These are phyloP conservation scores for Omphalotus olearius DNA, from an alignment of 1,284 basidiomycete genomes.

Conservation along the genomic window DNA sequence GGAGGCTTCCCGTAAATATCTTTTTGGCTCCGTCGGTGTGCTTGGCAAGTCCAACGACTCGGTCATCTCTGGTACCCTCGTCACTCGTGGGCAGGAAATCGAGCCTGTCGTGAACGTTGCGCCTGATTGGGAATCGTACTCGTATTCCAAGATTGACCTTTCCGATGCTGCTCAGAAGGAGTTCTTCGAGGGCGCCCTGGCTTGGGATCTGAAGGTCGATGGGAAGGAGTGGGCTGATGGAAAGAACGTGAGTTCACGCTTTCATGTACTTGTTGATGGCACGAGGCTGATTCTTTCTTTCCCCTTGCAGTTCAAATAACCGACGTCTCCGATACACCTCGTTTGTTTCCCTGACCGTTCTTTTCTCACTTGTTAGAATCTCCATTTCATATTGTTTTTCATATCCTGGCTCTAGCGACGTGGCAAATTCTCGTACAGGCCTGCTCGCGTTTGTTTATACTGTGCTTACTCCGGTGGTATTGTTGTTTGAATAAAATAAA, in stretches of 20 bases:
- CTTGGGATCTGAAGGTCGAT: conserved; percentile 85
- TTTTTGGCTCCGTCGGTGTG: conserved; percentile 92
- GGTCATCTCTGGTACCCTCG: conserved; percentile 76
- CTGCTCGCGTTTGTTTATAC: too few relatives aligned
- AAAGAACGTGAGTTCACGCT: conserved; percentile 63
- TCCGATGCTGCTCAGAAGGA: conserved; percentile 23
- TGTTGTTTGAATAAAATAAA: too few relatives aligned
- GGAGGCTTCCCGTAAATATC: conserved; percentile 92
- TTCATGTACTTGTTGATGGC: background rate
- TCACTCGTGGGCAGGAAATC: conserved; percentile 75
- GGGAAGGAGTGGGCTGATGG: conserved; percentile 88
- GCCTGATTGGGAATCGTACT: conserved; percentile 92
- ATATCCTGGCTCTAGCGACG: too few relatives aligned
- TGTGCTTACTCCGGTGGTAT: too few relatives aligned
- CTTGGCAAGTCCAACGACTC: conserved; percentile 74
- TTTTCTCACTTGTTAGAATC: too few relatives aligned
- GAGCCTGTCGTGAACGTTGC: conserved; percentile 76
- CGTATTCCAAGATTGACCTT: conserved; percentile 71
- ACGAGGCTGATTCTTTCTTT: background rate
- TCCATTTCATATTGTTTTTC: too few relatives aligned
- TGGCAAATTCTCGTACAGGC: background rate
- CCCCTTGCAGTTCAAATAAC: too few relatives aligned
- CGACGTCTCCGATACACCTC: too few relatives aligned
- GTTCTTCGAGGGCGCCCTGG: conserved; percentile 87
- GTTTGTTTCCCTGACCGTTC: too few relatives aligned